These are phyloP conservation scores for Betula pendula DNA, from an alignment of 306 rosid species.

Conservation along the genomic window DNA sequence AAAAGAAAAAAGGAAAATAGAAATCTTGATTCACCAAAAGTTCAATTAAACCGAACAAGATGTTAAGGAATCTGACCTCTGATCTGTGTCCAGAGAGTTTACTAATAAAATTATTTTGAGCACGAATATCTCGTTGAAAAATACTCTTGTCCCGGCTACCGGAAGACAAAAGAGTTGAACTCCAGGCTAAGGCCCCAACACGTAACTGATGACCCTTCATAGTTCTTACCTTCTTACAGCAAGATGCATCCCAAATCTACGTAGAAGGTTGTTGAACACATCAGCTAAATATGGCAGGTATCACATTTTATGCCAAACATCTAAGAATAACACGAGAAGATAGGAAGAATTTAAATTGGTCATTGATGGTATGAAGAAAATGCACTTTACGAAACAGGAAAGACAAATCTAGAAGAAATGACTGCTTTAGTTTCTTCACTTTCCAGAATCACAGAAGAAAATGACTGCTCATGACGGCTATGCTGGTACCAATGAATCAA, in stretches of 20 bases:
- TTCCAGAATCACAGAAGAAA: neutral
- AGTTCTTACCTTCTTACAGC: constrained; percentile 77
- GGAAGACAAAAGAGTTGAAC: constrained; percentile 78
- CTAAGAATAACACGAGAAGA: neutral
- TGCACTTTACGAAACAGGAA: neutral
- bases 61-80: constrained; percentile 57
- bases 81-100: constrained; percentile 89
- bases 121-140: constrained; percentile 86
- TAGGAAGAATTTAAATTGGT: constrained; percentile 7
- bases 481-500: neutral
- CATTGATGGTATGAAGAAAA: constrained; percentile 20
- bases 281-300: constrained; percentile 20
- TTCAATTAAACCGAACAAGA: constrained; percentile 27
- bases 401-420: constrained; percentile 17
- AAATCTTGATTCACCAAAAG: neutral
- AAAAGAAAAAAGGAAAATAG: too few species aligned
- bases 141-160: constrained; percentile 89
- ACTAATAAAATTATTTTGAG: constrained; percentile 84
- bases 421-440: neutral
- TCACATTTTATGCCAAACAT: constrained; percentile 15
- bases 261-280: constrained; percentile 25
- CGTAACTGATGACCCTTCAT: constrained; percentile 87
- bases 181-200: constrained; percentile 91
- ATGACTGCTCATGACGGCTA: neutral
- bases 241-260: constrained; percentile 95